A percentile compares a stretch with the other conserved stretches of the same genome.
phyloP scores from a whole-genome alignment of 495 filamentous ascomycete species.

The Xylaria scruposa region DNA sequence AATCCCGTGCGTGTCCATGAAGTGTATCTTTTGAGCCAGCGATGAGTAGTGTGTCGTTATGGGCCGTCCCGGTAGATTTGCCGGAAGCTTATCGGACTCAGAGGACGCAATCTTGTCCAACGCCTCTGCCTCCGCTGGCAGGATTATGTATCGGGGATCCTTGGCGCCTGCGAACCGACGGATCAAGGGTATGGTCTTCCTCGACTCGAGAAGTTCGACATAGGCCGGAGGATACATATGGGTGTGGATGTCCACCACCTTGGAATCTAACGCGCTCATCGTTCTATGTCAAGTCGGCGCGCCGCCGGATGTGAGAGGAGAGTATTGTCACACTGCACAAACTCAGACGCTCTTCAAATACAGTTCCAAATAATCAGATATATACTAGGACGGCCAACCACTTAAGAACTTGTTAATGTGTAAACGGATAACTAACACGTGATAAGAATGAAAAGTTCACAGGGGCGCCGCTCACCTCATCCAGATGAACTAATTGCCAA shows the following conservation, averaged over 20 bases:
- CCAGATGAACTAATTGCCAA: background rate
- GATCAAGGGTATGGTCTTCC: slow-evolving; percentile 80
- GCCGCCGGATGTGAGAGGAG: background rate
- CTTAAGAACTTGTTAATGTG: background rate
- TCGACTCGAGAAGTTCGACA: slow-evolving; percentile 78
- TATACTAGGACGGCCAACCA: background rate
- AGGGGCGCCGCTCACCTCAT: background rate
- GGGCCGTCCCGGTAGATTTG: slow-evolving; percentile 65
- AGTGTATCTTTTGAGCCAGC: slow-evolving; percentile 74
- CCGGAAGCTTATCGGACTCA: slow-evolving; percentile 48
- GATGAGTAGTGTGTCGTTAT: slow-evolving; percentile 78
- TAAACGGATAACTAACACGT: background rate
- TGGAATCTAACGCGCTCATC: slow-evolving; percentile 32
- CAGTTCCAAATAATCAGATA: background rate
- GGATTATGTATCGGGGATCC: slow-evolving; percentile 77
- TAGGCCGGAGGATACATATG: slow-evolving; percentile 92
- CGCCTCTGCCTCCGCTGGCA: slow-evolving; percentile 68
- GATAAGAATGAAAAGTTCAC: slow-evolving; percentile 2
- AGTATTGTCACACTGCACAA: background rate
- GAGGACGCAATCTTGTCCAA: slow-evolving; percentile 51
- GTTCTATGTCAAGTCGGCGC: background rate
- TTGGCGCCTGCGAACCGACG: slow-evolving; percentile 66
- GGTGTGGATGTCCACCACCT: slow-evolving; percentile 88
- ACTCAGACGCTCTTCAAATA: background rate
- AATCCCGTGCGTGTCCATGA: slow-evolving; percentile 87